phyloP scores from a whole-genome alignment of 192 early-diverging fungal genomes.

The Haplosporangium gracile region DNA sequence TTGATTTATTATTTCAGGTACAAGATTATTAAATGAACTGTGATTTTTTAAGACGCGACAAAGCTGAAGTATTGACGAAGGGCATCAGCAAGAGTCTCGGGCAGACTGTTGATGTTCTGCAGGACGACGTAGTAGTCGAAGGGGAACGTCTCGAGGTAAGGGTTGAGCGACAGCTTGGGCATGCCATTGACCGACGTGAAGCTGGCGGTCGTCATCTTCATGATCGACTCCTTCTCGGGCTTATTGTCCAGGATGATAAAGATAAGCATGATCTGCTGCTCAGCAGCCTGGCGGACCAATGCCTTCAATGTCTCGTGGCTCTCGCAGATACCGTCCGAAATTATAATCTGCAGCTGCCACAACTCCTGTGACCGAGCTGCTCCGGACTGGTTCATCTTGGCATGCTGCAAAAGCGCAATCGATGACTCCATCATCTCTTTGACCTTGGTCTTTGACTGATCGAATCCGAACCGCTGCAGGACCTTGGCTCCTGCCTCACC shows the following conservation, averaged over 20 bases:
- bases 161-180: constrained; percentile 76
- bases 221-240: constrained; percentile 84
- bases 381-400: constrained; percentile 63
- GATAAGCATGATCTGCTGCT: constrained; percentile 92
- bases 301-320: constrained; percentile 88
- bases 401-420: constrained; percentile 82
- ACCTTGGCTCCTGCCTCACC: constrained; percentile 92
- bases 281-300: constrained; percentile 87
- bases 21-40: not conserved
- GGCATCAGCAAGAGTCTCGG: constrained; percentile 92
- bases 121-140: constrained; percentile 98
- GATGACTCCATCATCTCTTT: constrained; percentile 89
- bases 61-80: constrained; percentile 96
- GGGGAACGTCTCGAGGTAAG: constrained; percentile 97
- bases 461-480: constrained; percentile 92
- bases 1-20: not conserved
- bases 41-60: constrained; percentile 60
- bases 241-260: constrained; percentile 96
- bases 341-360: constrained; percentile 96
- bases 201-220: constrained; percentile 90
- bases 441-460: constrained; percentile 90
- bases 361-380: constrained; percentile 72
- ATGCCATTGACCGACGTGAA: constrained; percentile 77
- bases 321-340: constrained; percentile 98
- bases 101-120: constrained; percentile 88